Conservation (phyloP, 768 basidiomycete genomes). For the Auriscalpium vulgare region DNA sequence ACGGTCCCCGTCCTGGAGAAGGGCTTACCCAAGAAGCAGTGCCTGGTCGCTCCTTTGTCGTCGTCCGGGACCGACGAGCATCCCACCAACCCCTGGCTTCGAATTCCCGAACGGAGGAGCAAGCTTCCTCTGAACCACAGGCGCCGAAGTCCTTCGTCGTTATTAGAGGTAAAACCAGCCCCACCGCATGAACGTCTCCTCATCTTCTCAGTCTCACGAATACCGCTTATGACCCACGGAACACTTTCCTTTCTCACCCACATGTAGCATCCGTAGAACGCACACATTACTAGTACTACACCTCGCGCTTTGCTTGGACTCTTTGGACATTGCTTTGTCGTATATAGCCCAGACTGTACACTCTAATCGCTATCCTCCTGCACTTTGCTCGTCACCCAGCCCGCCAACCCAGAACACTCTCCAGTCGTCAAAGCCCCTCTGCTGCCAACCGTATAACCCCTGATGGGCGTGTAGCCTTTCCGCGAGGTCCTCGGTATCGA, state of each 20-base stretch:
- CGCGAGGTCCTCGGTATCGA: conserved; percentile 44
- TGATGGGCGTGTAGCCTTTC: conserved; percentile 42
- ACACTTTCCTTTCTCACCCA: background rate
- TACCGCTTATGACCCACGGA: too few relatives aligned
- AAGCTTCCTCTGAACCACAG: background rate
- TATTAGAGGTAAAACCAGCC: conserved; percentile 41
- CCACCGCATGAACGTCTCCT: background rate
- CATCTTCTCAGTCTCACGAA: background rate
- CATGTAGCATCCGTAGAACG: background rate
- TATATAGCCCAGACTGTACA: conserved; percentile 1
- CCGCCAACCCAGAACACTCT: conserved; percentile 81
- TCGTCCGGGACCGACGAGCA: conserved; percentile 19
- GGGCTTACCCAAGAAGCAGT: conserved; percentile 1
- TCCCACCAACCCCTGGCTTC: conserved; percentile 2
- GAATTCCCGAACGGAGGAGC: background rate
- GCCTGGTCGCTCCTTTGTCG: conserved; percentile 27
- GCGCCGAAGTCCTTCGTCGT: conserved; percentile 46
- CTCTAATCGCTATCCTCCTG: conserved; percentile 24
- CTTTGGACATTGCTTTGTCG: background rate
- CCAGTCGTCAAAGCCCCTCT: conserved; percentile 69
- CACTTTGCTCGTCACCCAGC: conserved; percentile 24
- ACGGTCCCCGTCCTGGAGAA: background rate
- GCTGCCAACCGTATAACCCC: conserved; percentile 74
- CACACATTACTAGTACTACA: background rate
- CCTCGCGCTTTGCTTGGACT: background rate